Percentiles rank a stretch among this genome's conserved stretches.
Conservation (phyloP, 2,329 filamentous ascomycete genomes). For the Phaeoacremonium minimum region DNA sequence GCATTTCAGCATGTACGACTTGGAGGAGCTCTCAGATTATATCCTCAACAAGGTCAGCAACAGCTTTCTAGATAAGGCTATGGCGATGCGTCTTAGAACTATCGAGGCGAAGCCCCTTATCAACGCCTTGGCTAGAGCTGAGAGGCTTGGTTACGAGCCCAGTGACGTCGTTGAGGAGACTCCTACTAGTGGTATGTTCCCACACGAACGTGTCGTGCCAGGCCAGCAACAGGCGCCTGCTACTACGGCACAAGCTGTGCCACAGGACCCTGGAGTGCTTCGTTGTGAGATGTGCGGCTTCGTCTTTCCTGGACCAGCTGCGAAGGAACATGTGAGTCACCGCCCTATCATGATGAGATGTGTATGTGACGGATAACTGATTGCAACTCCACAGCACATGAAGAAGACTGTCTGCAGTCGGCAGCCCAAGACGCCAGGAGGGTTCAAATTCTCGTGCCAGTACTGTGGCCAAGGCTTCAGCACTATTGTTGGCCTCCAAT, state of each 20-base stretch:
- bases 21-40: conserved; percentile 38
- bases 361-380: too few species aligned
- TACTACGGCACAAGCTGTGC: conserved; percentile 1
- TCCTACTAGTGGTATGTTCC: too few species aligned
- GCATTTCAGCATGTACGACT: conserved; percentile 31
- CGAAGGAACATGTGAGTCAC: too few species aligned
- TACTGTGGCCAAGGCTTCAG: conserved; percentile 42
- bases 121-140: conserved; percentile 51
- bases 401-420: conserved; percentile 27
- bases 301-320: too few species aligned
- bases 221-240: conserved; percentile 13
- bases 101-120: conserved; percentile 51
- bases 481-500: conserved; percentile 33
- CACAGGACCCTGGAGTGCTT: background rate
- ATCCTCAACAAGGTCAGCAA: conserved; percentile 43
- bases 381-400: too few species aligned
- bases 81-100: conserved; percentile 46
- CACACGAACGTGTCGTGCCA: too few species aligned
- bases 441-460: conserved; percentile 33
- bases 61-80: conserved; percentile 45
- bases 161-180: conserved; percentile 43
- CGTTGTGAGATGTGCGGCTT: too few species aligned
- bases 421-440: conserved; percentile 12
- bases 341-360: too few species aligned
- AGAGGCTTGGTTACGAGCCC: conserved; percentile 52